Conservation (phyloP, 208 protist species). For the Wallacemonas sp. region DNA sequence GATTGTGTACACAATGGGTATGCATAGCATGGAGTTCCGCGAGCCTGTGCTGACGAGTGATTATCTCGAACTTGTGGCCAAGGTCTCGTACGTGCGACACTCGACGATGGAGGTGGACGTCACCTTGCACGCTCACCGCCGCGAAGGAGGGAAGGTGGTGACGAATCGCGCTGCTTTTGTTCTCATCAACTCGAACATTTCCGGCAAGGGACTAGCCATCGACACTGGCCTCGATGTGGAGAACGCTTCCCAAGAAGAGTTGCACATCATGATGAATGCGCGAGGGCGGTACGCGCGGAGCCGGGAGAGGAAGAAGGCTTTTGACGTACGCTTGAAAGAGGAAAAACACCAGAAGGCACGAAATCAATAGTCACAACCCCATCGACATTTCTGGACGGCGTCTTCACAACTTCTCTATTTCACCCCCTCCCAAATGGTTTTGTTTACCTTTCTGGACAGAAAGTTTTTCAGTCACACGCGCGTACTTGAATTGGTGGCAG, state of each 20-base stretch:
- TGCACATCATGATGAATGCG: conserved; percentile 11
- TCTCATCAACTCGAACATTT: conserved; percentile 31
- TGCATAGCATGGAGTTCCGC: conserved; percentile 42
- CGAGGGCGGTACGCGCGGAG: conserved; percentile 2
- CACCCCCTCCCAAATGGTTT: too few relatives aligned
- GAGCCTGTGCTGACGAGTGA: conserved; percentile 24
- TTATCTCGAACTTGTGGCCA: conserved; percentile 12
- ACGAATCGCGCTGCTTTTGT: conserved; percentile 55
- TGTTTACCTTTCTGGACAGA: too few relatives aligned
- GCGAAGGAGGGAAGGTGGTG: conserved; percentile 19
- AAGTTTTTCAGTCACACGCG: too few relatives aligned
- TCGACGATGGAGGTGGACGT: conserved; percentile 43
- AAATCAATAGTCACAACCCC: neutral
- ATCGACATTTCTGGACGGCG: neutral
- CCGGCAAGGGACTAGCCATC: conserved; percentile 6
- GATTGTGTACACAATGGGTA: conserved; percentile 32
- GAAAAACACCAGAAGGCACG: neutral
- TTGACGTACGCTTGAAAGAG: neutral
- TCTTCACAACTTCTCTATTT: neutral
- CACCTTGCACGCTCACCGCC: conserved; percentile 16
- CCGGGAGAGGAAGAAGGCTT: neutral
- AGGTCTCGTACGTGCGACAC: conserved; percentile 35
- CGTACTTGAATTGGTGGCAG: too few relatives aligned
- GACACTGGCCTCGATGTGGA: neutral
- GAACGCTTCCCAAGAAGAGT: conserved; percentile 20